Base-by-base conservation (phyloP, 2,329 filamentous ascomycete species). In the Fusarium zealandicum region DNA sequence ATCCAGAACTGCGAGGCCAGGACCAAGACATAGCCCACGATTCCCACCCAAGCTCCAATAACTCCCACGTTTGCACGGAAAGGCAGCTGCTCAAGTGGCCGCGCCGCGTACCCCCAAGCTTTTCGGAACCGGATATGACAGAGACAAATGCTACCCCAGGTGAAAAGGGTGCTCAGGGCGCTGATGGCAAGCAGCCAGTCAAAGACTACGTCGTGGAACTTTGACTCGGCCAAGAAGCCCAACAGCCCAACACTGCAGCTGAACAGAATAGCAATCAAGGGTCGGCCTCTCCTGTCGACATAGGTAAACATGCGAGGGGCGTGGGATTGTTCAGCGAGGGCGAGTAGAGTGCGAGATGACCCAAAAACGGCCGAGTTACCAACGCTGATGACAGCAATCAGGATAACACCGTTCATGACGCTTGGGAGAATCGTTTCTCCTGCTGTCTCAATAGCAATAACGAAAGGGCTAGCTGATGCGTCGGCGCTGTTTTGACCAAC, bases 341-440 rank as follows among this genome's bases (percentile, higher is more conserved):
- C 92, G 25, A 92, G 91, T 2, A 98, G 83, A 0, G 93, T 97
- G 65, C 93, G 87, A 1, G 91, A 96, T 10, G 91, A 93, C 22
- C 92, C 93, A 69, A 96, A 98, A 52, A 97, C 88, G 57, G 92
- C 87, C 3, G 90, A 93, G 74, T 96, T 97, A 42, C 92, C 92
- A 51, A 97, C 93, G 1, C 91, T 96, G 25, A 97, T 79, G 7
- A 96, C 92, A 17, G 93, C 89, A 58, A 96, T 86, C 68, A 97
- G 85, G 72, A 97, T 96, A 50, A 97, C 90, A n/a, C 85, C 87
- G 73, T 98, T 97, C 89, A 97, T 96, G 49, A 97, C 83, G 0
- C 90, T 92, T 1, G 92, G 91, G 2, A 97, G 83, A 1, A 88
- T 86, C 18, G 83, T 77, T 65, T 96, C 95, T 4, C 90, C 89